These are phyloP conservation scores for Dactylis glomerata DNA, from an alignment of 176 grass and related monocot species.

Conservation along the genomic window DNA sequence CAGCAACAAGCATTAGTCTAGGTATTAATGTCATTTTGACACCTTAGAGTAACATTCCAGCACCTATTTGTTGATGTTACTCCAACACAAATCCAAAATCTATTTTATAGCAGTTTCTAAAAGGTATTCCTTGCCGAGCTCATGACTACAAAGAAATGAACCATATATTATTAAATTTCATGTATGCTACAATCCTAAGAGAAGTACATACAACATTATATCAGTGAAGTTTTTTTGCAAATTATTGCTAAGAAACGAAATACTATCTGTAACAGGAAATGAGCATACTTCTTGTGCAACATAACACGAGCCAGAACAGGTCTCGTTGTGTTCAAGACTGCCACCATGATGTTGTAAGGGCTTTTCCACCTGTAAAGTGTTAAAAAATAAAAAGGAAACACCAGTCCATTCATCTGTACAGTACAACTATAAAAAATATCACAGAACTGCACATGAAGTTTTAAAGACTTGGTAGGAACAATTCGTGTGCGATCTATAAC, in stretches of 20 bases:
- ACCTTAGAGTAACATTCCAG: too few relatives aligned
- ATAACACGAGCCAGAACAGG: conserved; percentile 97
- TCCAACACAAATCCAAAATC: background rate
- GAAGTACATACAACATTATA: background rate
- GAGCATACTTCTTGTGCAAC: conserved; percentile 81
- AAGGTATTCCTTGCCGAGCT: background rate
- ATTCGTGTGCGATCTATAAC: too few relatives aligned
- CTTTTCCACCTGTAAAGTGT: conserved; percentile 72
- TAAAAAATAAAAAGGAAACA: conserved; percentile 28
- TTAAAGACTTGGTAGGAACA: too few relatives aligned
- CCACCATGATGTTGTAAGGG: conserved; percentile 94
- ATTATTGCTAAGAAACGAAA: background rate
- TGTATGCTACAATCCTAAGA: background rate
- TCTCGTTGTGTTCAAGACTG: conserved; percentile 97
- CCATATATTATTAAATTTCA: conserved; percentile 1
- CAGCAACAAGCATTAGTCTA: too few relatives aligned
- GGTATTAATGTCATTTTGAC: too few relatives aligned
- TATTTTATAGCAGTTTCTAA: background rate
- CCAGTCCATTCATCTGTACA: too few relatives aligned
- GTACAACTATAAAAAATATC: too few relatives aligned
- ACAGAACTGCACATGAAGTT: too few relatives aligned
- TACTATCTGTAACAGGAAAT: conserved; percentile 13
- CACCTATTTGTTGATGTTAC: too few relatives aligned
- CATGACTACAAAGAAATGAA: conserved; percentile 1
- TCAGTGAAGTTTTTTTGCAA: background rate